A percentile compares a stretch with the other conserved stretches of the same genome.
Conservation (phyloP, 106 monocot species). For the Platanthera guangdongensis region DNA sequence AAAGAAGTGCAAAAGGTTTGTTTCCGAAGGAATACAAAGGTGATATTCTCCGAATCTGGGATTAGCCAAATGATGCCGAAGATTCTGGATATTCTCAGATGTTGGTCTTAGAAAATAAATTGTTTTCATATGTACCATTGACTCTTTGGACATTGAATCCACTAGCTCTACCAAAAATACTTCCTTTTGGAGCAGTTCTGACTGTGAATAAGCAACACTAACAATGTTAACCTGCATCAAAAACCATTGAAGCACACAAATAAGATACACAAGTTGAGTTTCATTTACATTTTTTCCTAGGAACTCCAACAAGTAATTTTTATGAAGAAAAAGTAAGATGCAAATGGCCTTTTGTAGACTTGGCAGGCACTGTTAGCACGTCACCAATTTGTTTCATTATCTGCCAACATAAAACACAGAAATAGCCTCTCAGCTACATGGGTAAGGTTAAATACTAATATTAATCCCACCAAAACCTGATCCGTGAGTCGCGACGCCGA, state of each 20-base stretch:
- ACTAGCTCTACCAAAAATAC: conserved; percentile 91
- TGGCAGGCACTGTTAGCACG: background rate
- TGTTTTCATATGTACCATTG: conserved; percentile 96
- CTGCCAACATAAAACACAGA: background rate
- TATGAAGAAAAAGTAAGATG: background rate
- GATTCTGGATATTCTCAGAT: conserved; percentile 84
- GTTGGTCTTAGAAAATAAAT: conserved; percentile 93
- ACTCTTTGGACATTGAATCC: conserved; percentile 75
- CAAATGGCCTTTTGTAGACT: background rate
- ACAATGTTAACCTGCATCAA: conserved; percentile 80
- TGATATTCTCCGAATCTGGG: conserved; percentile 97
- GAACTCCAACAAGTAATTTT: background rate
- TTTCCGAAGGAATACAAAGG: conserved; percentile 54
- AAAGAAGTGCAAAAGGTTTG: background rate
- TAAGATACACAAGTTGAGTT: background rate
- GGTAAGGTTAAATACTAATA: background rate
- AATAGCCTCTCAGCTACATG: background rate
- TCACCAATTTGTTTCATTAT: background rate
- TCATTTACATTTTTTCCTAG: background rate
- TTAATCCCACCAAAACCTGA: background rate
- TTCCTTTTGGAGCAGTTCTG: conserved; percentile 87
- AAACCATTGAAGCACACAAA: background rate
- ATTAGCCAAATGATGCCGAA: conserved; percentile 68
- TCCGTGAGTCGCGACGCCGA: no score
- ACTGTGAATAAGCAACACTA: conserved; percentile 93